A percentile compares a stretch with the other conserved stretches of the same genome.
Conservation (phyloP, 106 monocot species). For the Apostasia ramifera region DNA sequence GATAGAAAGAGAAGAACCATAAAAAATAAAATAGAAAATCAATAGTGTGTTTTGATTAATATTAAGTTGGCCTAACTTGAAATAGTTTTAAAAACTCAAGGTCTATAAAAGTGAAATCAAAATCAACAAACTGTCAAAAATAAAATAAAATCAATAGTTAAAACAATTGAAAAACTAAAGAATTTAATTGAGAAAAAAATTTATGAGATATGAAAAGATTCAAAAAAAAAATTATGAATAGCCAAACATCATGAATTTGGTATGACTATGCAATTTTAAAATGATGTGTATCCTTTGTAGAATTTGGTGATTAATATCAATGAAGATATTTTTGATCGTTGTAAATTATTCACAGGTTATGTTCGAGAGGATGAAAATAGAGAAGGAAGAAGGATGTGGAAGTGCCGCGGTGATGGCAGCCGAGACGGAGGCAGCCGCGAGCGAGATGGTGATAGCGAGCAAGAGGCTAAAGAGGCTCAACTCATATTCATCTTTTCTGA, state of each 20-base stretch:
- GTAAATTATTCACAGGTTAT: constrained; percentile 21
- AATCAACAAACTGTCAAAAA: too few species aligned
- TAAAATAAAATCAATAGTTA: too few species aligned
- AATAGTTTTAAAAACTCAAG: too few species aligned
- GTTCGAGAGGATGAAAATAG: constrained; percentile 77
- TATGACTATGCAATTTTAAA: too few species aligned
- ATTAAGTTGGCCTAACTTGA: too few species aligned
- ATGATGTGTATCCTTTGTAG: background rate
- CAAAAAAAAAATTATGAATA: background rate
- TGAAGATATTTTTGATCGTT: background rate
- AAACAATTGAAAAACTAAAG: too few species aligned
- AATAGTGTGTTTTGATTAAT: too few species aligned
- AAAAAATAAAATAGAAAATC: too few species aligned
- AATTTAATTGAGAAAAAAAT: too few species aligned
- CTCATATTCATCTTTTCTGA: constrained; percentile 58
- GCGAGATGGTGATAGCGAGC: constrained; percentile 28
- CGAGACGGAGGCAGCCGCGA: constrained; percentile 21
- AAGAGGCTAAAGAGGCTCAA: constrained; percentile 51
- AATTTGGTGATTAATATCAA: background rate
- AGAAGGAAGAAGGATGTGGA: constrained; percentile 80
- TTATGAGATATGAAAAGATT: background rate
- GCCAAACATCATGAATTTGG: background rate
- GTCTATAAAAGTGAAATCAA: too few species aligned
- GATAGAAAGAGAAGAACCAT: too few species aligned
- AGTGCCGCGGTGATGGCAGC: constrained; percentile 24